These are phyloP conservation scores for Blastobotrys americana DNA, from an alignment of 805 yeast genomes.

Conservation along the genomic window DNA sequence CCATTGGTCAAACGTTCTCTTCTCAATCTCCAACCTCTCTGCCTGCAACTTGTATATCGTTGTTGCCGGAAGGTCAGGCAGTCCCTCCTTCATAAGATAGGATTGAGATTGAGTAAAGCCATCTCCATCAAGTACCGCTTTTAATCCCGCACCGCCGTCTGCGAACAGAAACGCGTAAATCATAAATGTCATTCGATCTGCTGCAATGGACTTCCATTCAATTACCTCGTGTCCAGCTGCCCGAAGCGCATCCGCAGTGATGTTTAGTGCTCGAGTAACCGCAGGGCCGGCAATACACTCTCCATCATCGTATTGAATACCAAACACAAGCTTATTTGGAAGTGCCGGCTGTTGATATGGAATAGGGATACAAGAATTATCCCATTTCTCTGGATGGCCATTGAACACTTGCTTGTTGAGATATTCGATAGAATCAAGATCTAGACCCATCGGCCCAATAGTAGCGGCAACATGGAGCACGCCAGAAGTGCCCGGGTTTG, in stretches of 20 bases:
- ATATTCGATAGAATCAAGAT: constrained; percentile 35
- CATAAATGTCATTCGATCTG: background rate
- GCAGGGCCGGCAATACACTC: constrained; percentile 45
- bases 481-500: constrained; percentile 34
- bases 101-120: constrained; percentile 1
- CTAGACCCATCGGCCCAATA: constrained; percentile 42
- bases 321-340: constrained; percentile 11
- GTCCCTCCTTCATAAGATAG: background rate
- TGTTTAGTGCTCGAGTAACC: constrained; percentile 38
- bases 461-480: constrained; percentile 35
- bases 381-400: constrained; percentile 41
- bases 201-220: constrained; percentile 15
- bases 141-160: constrained; percentile 40
- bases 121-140: constrained; percentile 23
- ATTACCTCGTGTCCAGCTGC: constrained; percentile 21
- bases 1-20: constrained; percentile 40
- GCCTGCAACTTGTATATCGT: constrained; percentile 10
- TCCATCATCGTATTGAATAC: constrained; percentile 33
- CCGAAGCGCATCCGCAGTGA: constrained; percentile 22
- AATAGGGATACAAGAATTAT: constrained; percentile 45
- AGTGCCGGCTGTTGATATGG: constrained; percentile 38
- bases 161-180: constrained; percentile 33
- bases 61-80: background rate
- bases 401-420: constrained; percentile 35
- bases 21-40: constrained; percentile 24